Base-by-base conservation (phyloP, 306 rosid genomes). In the Castanea sativa region DNA sequence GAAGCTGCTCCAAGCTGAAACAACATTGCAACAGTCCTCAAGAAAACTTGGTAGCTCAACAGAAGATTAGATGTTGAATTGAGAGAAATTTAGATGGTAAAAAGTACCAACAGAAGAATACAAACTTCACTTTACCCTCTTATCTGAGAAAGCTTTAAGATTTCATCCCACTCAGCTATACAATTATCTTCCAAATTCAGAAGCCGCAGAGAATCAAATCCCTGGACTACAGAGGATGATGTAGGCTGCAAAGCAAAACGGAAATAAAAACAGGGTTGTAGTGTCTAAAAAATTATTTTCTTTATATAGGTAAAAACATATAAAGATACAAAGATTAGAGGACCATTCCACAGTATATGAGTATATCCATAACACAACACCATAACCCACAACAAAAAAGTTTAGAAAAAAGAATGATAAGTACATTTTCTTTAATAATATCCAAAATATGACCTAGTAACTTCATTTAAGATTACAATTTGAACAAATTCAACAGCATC, bases 1-100 rank as follows among this genome's bases (percentile, higher is more conserved):
- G 87, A 76, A 95, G 93, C 92, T 95, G 92, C 96, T 91, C 94
- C 94, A 93, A 95, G 91, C 99, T 95, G 89, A 81, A 88, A 81
- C 70, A 85, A 81, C 63, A 74, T 67, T 61, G 78, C 74, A 79
- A 85, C 73, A 69, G 23, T 59, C 77, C 57, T 76, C 79, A 76
- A n/a, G 16, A 43, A 78, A 85, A 81, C 65, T 76, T 69, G 74
- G 84, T 74, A 80, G 74, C 77, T 52, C 25, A 74, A 81, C 25
- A 79, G 55, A 77, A 59, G 69, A 64, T 30, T 63, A 4, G 15
- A n/a, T 33, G 76, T 60, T 53, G 78, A 56, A 73, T 35, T 64
- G 59, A 80, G 55, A 80, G 53, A 49, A 49, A 33, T 68, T 68
- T 73, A 73, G 68, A 58, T 55, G 43, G 20, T 63, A 71, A 70